Conservation (phyloP, 225 moss, liverwort and hornwort species). For the Bryoerythrophyllum caledonicum region DNA sequence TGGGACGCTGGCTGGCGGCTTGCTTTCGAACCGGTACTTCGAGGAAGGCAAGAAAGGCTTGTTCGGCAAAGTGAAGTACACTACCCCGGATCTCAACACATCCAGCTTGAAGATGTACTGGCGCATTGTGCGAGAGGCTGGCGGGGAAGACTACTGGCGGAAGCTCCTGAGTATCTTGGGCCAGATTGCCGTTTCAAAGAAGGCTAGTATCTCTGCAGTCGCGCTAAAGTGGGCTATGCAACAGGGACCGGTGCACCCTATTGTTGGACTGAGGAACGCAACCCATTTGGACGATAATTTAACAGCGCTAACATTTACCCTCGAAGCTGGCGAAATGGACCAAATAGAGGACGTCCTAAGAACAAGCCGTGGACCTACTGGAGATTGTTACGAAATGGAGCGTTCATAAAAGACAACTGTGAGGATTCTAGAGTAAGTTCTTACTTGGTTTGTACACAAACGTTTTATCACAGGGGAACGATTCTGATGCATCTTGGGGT, state of each 20-base stretch:
- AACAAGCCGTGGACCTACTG: slow-evolving; percentile 39
- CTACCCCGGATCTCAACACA: slow-evolving; percentile 52
- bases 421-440: neutral
- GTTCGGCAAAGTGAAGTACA: slow-evolving; percentile 41
- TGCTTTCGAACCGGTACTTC: slow-evolving; percentile 44
- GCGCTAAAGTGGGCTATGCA: slow-evolving; percentile 53
- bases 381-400: slow-evolving; percentile 64
- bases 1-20: slow-evolving; percentile 52
- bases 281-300: slow-evolving; percentile 52
- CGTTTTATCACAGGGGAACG: neutral
- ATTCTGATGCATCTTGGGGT: neutral
- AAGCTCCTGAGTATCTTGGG: slow-evolving; percentile 39
- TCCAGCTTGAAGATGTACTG: slow-evolving; percentile 62
- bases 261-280: slow-evolving; percentile 46
- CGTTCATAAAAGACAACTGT: slow-evolving; percentile 17
- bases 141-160: slow-evolving; percentile 49
- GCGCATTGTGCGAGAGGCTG: slow-evolving; percentile 53
- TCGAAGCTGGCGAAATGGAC: slow-evolving; percentile 39
- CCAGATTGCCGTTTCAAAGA: slow-evolving; percentile 37
- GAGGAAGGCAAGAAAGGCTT: slow-evolving; percentile 46
- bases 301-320: slow-evolving; percentile 27
- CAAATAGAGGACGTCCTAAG: slow-evolving; percentile 47
- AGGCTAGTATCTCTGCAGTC: slow-evolving; percentile 43
- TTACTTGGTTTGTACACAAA: slow-evolving; percentile 6
- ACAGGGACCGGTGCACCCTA: slow-evolving; percentile 61